Conservation (phyloP, 2,329 filamentous ascomycete genomes). For the Xylaria arbuscula region DNA sequence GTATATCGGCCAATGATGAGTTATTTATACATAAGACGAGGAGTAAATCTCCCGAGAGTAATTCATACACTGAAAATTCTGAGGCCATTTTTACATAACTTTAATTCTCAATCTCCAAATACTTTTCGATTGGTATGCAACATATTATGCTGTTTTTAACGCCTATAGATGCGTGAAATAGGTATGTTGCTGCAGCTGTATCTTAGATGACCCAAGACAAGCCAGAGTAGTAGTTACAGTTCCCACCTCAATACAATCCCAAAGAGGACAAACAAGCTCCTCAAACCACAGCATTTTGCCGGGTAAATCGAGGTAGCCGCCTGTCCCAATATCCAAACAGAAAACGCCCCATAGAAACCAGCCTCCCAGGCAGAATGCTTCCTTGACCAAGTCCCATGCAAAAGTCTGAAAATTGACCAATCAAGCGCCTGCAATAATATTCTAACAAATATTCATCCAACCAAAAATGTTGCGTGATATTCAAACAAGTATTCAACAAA, state of each 20-base stretch:
- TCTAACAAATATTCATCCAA: background rate
- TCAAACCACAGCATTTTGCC: background rate
- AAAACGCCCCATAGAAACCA: slow-evolving; percentile 24
- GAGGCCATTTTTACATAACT: slow-evolving; percentile 42
- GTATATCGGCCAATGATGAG: slow-evolving; percentile 48
- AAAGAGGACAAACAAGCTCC: background rate
- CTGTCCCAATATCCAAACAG: slow-evolving; percentile 2
- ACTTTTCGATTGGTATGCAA: background rate
- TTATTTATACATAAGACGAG: slow-evolving; percentile 49
- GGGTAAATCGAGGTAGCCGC: background rate
- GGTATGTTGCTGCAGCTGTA: slow-evolving; percentile 1
- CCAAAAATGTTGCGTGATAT: background rate
- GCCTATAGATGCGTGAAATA: background rate
- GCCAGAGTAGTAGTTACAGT: slow-evolving; percentile 18
- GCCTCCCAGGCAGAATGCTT: slow-evolving; percentile 21
- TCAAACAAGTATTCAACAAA: background rate
- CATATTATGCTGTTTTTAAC: too few species aligned
- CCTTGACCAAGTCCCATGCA: slow-evolving; percentile 12
- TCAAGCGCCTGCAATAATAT: background rate
- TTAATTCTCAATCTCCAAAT: background rate
- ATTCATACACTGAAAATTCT: slow-evolving; percentile 52
- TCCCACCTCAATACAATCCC: slow-evolving; percentile 1
- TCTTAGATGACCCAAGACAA: background rate
- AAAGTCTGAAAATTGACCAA: background rate
- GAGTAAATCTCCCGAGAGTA: slow-evolving; percentile 48